phyloP scores from a whole-genome alignment of 371 early-diverging fungal species.

The Saksenaea vasiformis region DNA sequence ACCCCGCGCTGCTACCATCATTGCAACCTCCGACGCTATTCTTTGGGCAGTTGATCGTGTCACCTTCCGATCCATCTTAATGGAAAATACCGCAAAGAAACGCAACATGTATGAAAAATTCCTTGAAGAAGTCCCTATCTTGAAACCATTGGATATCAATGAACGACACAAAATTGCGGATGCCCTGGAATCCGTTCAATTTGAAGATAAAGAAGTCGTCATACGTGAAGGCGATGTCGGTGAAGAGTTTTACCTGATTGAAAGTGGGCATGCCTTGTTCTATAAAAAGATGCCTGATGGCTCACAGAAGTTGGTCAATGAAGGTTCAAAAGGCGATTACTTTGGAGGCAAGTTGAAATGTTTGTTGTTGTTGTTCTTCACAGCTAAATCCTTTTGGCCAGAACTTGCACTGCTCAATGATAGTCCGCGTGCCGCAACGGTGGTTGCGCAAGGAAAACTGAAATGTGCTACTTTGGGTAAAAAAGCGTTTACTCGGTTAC shows the following conservation, averaged over 20 bases:
- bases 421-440: constrained; percentile 90
- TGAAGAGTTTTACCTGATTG: constrained; percentile 74
- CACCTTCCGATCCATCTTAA: constrained; percentile 77
- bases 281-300: constrained; percentile 54
- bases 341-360: constrained; percentile 77
- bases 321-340: constrained; percentile 86
- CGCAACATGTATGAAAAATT: constrained; percentile 81
- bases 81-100: constrained; percentile 74
- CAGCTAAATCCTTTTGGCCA: too few species aligned
- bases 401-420: constrained; percentile 93
- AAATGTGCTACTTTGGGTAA: constrained; percentile 93
- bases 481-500: constrained; percentile 88
- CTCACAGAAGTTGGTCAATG: constrained; percentile 73
- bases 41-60: constrained; percentile 88
- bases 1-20: constrained; percentile 86
- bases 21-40: constrained; percentile 62
- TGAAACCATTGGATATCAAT: constrained; percentile 63
- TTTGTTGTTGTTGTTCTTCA: not conserved
- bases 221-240: constrained; percentile 74
- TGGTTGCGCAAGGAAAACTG: constrained; percentile 83
- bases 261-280: constrained; percentile 80
- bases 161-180: constrained; percentile 85
- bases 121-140: constrained; percentile 70
- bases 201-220: constrained; percentile 66
- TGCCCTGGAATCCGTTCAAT: constrained; percentile 72